These are phyloP conservation scores for Solanum hybrid DNA, from an alignment of 305 asterid genomes.

Conservation along the genomic window DNA sequence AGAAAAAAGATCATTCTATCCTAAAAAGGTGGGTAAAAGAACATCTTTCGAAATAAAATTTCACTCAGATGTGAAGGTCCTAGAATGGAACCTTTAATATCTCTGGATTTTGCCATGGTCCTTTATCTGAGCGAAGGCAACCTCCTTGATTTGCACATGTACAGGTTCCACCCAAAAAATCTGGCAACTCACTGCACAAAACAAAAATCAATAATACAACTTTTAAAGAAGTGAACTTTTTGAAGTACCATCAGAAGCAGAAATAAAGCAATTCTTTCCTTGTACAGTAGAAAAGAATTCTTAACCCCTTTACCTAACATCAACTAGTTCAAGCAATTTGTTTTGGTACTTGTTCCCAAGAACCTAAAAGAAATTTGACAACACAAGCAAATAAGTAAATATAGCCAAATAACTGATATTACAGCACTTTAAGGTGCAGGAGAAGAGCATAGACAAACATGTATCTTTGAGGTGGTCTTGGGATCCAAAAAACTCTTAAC, in stretches of 20 bases:
- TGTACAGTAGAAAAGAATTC: not conserved
- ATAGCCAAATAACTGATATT: not conserved
- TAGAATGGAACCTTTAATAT: slow-evolving; percentile 15
- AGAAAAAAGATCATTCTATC: not conserved
- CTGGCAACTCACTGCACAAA: slow-evolving; percentile 37
- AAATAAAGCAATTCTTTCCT: not conserved
- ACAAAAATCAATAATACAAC: not conserved
- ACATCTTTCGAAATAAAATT: not conserved
- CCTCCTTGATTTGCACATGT: slow-evolving; percentile 35
- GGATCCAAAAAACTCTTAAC: slow-evolving; percentile 64
- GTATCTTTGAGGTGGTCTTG: slow-evolving; percentile 62
- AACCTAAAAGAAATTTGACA: slow-evolving; percentile 34
- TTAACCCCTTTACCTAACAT: slow-evolving; percentile 46
- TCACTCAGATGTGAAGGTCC: not conserved
- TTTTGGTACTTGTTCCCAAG: slow-evolving; percentile 73
- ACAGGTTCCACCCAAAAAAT: slow-evolving; percentile 36
- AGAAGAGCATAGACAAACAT: slow-evolving; percentile 33
- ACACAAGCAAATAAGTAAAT: not conserved
- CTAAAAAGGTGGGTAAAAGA: not conserved
- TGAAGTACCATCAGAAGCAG: not conserved
- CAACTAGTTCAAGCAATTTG: slow-evolving; percentile 72
- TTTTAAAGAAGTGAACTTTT: not conserved
- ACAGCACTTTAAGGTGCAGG: not conserved
- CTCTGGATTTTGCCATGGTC: slow-evolving; percentile 35
- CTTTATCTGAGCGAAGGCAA: slow-evolving; percentile 38